Evolutionary conservation across 2,329 filamentous ascomycete species (phyloP).

Genomic region (Epichloe glyceriae): DNA sequence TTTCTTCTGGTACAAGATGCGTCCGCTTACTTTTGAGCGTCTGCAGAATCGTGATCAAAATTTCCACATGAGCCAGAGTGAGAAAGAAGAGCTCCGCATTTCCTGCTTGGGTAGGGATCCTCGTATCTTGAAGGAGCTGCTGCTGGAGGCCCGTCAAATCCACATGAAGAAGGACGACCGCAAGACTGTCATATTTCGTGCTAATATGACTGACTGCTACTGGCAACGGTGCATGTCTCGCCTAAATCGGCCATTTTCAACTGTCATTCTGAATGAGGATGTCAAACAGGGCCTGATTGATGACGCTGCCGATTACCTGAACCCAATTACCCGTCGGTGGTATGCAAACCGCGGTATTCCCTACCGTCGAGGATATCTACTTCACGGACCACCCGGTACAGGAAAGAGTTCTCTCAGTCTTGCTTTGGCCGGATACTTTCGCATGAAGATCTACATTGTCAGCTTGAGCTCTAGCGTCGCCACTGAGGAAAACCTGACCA

Average conservation of each 20-base stretch:
- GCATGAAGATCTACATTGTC: slow-evolving; percentile 60
- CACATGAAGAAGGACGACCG: slow-evolving; percentile 45
- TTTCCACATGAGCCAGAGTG: slow-evolving; percentile 26
- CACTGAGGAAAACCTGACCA: slow-evolving; percentile 51
- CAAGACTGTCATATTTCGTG: slow-evolving; percentile 54
- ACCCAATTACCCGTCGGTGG: slow-evolving; percentile 56
- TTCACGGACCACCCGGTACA: slow-evolving; percentile 69
- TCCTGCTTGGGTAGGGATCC: slow-evolving; percentile 51
- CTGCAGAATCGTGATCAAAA: slow-evolving; percentile 31
- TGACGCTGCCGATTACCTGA: slow-evolving; percentile 50
- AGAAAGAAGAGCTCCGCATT: slow-evolving; percentile 46
- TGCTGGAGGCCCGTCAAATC: slow-evolving; percentile 41
- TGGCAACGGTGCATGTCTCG: slow-evolving; percentile 54
- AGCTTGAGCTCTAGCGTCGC: slow-evolving; percentile 49
- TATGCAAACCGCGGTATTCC: slow-evolving; percentile 76
- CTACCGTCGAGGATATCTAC: slow-evolving; percentile 71
- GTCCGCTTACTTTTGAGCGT: slow-evolving; percentile 45
- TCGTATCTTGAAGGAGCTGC: slow-evolving; percentile 45
- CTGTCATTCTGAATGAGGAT: slow-evolving; percentile 49
- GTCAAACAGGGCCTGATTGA: slow-evolving; percentile 46
- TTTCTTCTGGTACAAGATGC: slow-evolving; percentile 53
- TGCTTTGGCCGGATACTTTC: slow-evolving; percentile 56
- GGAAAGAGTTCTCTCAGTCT: slow-evolving; percentile 65
- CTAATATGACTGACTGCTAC: slow-evolving; percentile 31
- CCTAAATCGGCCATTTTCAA: slow-evolving; percentile 47